Percentiles rank a stretch among this genome's conserved stretches.
Conservation (phyloP, 2,329 filamentous ascomycete species). For the Pseudocercospora crystallina region DNA sequence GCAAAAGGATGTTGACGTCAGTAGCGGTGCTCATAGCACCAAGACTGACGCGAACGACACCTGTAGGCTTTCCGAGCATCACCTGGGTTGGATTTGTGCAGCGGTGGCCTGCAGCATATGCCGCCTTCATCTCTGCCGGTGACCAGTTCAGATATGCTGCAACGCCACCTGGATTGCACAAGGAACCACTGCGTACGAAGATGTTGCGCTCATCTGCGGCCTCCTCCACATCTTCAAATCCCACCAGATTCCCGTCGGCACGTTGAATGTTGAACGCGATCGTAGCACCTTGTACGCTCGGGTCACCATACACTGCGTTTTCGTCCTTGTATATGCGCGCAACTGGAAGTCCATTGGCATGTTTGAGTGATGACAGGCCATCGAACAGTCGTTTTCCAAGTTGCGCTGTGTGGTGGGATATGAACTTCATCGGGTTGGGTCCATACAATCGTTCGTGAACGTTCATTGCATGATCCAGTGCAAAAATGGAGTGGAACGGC, state of each 20-base stretch:
- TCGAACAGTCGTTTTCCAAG: slow-evolving; percentile 54
- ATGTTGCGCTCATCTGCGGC: slow-evolving; percentile 57
- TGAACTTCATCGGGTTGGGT: slow-evolving; percentile 57
- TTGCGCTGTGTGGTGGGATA: slow-evolving; percentile 59
- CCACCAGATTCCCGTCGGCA: slow-evolving; percentile 54
- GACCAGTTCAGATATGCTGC: slow-evolving; percentile 51
- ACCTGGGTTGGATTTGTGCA: slow-evolving; percentile 57
- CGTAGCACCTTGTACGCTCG: slow-evolving; percentile 58
- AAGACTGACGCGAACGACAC: slow-evolving; percentile 61
- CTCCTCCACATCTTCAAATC: slow-evolving; percentile 60
- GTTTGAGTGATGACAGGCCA: slow-evolving; percentile 49
- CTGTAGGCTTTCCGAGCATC: slow-evolving; percentile 56
- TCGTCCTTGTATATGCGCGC: slow-evolving; percentile 58
- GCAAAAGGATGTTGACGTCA: slow-evolving; percentile 63
- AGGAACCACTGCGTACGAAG: slow-evolving; percentile 60
- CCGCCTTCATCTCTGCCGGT: slow-evolving; percentile 55
- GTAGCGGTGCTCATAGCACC: slow-evolving; percentile 61
- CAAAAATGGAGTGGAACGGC: slow-evolving; percentile 65
- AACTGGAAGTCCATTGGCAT: slow-evolving; percentile 55
- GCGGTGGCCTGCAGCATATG: slow-evolving; percentile 58
- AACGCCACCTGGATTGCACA: slow-evolving; percentile 57
- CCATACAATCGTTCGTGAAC: slow-evolving; percentile 58
- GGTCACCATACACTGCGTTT: slow-evolving; percentile 50
- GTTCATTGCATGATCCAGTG: slow-evolving; percentile 59
- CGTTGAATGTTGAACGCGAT: slow-evolving; percentile 63